A percentile compares a stretch with the other conserved stretches of the same genome.
These are phyloP conservation scores for Dictyostelium discoideum DNA, from an alignment of 78 protist species.

Conservation along the genomic window DNA sequence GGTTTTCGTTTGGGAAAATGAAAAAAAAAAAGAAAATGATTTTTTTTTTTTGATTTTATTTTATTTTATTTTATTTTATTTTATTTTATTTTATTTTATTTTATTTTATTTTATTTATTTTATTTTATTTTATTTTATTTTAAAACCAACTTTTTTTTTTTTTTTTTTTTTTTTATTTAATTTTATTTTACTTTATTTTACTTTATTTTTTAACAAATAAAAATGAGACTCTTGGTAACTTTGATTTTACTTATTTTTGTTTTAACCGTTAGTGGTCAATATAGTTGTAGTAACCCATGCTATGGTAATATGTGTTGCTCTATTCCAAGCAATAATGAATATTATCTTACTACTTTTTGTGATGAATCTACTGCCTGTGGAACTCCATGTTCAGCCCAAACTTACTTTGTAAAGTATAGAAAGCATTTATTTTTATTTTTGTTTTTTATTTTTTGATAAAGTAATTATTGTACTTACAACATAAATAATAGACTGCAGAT, in stretches of 20 bases:
- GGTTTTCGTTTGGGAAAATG: too few species aligned
- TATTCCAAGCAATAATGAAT: constrained; percentile 5
- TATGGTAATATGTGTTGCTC: constrained; percentile 31
- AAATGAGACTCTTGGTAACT: background rate
- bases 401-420: background rate
- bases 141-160: too few species aligned
- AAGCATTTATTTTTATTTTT: background rate
- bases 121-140: too few species aligned
- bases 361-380: constrained; percentile 54
- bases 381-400: background rate
- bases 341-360: constrained; percentile 47
- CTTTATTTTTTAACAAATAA: background rate
- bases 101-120: too few species aligned
- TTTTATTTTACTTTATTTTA: too few species aligned
- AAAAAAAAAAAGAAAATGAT: too few species aligned
- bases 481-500: constrained; percentile 13
- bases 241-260: background rate
- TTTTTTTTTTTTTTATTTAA: too few species aligned
- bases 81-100: too few species aligned
- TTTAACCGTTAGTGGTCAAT: background rate
- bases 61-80: too few species aligned
- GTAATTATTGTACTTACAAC: background rate
- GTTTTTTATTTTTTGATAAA: too few species aligned
- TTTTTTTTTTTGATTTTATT: too few species aligned
- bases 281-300: constrained; percentile 8